Percentiles rank a stretch among this genome's conserved stretches.
phyloP scores from a whole-genome alignment of 2,329 filamentous ascomycete species.

The Paraphaeosphaeria minitans region DNA sequence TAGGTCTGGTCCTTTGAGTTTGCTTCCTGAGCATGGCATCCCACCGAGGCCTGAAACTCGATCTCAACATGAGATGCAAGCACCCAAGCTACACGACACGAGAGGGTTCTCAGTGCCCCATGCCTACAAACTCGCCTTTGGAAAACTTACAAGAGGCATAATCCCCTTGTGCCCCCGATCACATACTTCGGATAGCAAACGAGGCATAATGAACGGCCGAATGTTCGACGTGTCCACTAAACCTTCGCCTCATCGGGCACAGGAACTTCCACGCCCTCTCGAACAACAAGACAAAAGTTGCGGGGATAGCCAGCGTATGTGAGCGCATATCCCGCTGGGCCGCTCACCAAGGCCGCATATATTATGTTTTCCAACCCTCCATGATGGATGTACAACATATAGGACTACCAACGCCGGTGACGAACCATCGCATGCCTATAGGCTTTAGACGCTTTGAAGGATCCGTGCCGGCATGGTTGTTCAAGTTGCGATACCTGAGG shows the following conservation, averaged over 20 bases:
- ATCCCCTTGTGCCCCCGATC: too few species aligned
- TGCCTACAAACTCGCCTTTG: too few species aligned
- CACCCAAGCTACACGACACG: background rate
- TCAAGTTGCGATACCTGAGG: too few species aligned
- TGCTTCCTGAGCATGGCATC: background rate
- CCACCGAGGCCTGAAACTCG: background rate
- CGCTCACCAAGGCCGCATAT: background rate
- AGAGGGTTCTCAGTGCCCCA: too few species aligned
- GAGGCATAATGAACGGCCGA: background rate
- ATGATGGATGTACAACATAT: too few species aligned
- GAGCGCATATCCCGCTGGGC: background rate
- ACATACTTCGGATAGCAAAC: background rate
- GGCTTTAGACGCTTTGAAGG: too few species aligned
- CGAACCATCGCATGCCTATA: too few species aligned
- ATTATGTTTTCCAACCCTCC: background rate
- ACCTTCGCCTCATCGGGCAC: background rate
- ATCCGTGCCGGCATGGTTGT: too few species aligned
- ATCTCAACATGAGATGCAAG: background rate
- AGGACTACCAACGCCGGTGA: too few species aligned
- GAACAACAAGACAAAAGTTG: background rate
- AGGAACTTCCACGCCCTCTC: background rate
- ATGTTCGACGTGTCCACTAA: background rate
- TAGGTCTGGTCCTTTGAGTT: background rate
- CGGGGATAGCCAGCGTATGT: background rate
- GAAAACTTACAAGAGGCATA: too few species aligned